Evolutionary conservation across 352 stramenopile species (phyloP), one percentile per base, ranked within the genome.

Genomic region (Poterioochromonas sp.): DNA sequence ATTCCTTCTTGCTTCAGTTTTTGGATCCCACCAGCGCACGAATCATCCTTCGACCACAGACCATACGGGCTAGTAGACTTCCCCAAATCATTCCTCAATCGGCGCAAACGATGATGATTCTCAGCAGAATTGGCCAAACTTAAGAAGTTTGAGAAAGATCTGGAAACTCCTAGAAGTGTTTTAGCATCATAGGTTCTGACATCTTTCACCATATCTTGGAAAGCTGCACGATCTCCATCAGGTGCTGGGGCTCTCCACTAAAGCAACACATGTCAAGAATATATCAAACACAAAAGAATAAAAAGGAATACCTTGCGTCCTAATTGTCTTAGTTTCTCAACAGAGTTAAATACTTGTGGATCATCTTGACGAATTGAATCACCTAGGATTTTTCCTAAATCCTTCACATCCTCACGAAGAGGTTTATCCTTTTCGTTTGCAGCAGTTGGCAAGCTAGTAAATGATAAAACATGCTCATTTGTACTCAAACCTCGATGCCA

Each of bases 71-170:
- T 62, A 20, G 0, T 64, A 26, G 80, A 78, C 62, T 54, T 44
- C 2, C 35, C 53, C 26, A 82, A 53, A 51, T 80, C 70, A 0
- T 83, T 71, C 26, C 82, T 37, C 35, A 87, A 68, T n/a, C 63
- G 53, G 12, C 76, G 47, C 34, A 87, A 64, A 65, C 87, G 82
- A 82, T 94, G 87, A 83, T 92, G 85, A 35, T 84, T 86, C 82
- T 94, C 89, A 11, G 88, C 89, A 22, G 86, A 85, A 84, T 93
- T 94, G 26, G 88, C 86, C 73, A 93, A 84, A 22, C 86, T 86
- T 49, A 93, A 84, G 82, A 93, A 93, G 81, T 93, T 87, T 51
- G 89, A 86, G 79, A 93, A 93, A 22, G 88, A 84, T 22, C 89
- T 78, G 11, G 84, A 82, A 40, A 93, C 82, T 20, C 83, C 81